Conservation (phyloP, 2,329 filamentous ascomycete genomes). For the Hypoxylon sp. region DNA sequence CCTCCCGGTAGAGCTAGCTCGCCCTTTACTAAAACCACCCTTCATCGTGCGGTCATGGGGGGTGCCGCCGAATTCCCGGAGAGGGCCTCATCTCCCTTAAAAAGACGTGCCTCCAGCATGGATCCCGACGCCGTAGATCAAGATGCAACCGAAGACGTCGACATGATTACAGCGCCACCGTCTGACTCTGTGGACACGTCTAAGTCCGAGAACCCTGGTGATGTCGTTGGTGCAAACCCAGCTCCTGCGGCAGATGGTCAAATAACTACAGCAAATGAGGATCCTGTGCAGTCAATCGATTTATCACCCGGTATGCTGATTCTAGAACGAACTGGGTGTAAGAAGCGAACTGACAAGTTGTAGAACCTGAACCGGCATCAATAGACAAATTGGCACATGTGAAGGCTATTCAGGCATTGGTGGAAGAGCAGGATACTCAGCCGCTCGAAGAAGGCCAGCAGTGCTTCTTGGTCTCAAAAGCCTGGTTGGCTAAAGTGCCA, state of each 20-base stretch:
- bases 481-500: conserved; percentile 83
- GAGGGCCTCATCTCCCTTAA: conserved; percentile 75
- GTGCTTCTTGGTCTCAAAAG: conserved; percentile 82
- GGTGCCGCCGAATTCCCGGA: conserved; percentile 71
- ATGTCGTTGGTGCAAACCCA: background rate
- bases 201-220: conserved; percentile 19
- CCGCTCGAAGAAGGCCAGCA: conserved; percentile 78
- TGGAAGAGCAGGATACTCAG: conserved; percentile 66
- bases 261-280: conserved; percentile 11
- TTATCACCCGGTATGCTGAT: conserved; percentile 35
- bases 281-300: conserved; percentile 16
- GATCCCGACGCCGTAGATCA: conserved; percentile 62
- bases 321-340: background rate
- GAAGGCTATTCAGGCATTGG: conserved; percentile 75
- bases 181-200: conserved; percentile 41
- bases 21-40: conserved; percentile 65
- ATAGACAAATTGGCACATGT: conserved; percentile 77
- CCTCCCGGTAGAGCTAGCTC: conserved; percentile 64
- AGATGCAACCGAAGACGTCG: conserved; percentile 62
- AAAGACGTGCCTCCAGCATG: conserved; percentile 75
- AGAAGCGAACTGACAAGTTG: conserved; percentile 27
- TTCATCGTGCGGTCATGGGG: conserved; percentile 70
- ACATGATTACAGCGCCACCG: conserved; percentile 59
- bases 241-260: conserved; percentile 14
- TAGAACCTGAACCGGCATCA: conserved; percentile 54